Evolutionary conservation across 1,139 yeast species (phyloP).

Genomic region (Meyerozyma elateridarum): DNA sequence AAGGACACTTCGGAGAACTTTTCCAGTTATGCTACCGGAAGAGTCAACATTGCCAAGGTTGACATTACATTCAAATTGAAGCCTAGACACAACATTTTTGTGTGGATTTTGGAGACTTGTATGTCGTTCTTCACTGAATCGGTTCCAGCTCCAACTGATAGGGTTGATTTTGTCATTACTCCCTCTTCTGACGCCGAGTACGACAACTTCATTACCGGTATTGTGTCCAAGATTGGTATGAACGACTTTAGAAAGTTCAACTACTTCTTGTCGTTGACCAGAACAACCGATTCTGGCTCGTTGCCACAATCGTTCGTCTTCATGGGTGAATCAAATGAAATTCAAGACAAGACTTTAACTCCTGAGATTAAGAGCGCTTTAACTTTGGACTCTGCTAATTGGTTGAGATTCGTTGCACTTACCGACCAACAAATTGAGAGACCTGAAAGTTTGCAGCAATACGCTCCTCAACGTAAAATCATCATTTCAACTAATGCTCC

Average conservation of each 20-base stretch:
- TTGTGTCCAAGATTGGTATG: constrained; percentile 85
- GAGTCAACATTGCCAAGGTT: constrained; percentile 67
- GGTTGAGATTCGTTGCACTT: constrained; percentile 64
- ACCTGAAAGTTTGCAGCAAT: constrained; percentile 53
- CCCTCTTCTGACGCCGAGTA: constrained; percentile 53
- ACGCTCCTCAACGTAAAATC: constrained; percentile 52
- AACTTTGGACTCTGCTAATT: constrained; percentile 47
- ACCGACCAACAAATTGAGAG: constrained; percentile 76
- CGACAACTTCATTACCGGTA: constrained; percentile 71
- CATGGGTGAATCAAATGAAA: constrained; percentile 85
- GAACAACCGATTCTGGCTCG: constrained; percentile 63
- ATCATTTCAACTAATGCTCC: constrained; percentile 49
- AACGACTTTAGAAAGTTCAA: constrained; percentile 67
- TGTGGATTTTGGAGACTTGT: constrained; percentile 54
- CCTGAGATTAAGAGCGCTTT: constrained; percentile 45
- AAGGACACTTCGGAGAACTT: constrained; percentile 70
- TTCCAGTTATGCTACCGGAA: constrained; percentile 84
- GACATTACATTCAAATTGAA: constrained; percentile 58
- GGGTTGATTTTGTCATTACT: constrained; percentile 55
- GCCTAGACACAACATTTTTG: constrained; percentile 76
- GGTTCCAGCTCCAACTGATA: constrained; percentile 54
- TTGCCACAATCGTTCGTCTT: constrained; percentile 75
- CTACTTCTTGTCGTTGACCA: constrained; percentile 81
- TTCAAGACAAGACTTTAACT: constrained; percentile 61
- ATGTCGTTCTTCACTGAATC: constrained; percentile 51